Percentiles rank a stretch among this genome's conserved stretches.
Evolutionary conservation across 768 basidiomycete genomes (phyloP).

Genomic region (Pisolithus microcarpus): DNA sequence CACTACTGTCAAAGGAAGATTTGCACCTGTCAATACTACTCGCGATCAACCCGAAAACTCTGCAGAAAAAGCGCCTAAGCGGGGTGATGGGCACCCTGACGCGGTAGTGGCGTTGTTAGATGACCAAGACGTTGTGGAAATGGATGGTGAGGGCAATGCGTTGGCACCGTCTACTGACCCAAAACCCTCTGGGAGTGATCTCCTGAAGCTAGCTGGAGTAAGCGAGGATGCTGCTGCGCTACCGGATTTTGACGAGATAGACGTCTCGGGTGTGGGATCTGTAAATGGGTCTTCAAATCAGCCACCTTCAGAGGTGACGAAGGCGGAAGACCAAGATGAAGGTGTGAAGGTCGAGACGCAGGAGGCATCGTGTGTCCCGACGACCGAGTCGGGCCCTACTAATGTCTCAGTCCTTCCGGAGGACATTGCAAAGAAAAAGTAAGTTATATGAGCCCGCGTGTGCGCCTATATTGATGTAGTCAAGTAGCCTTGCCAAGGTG

Average conservation of each 20-base stretch:
- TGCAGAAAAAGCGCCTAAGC: constrained; percentile 6
- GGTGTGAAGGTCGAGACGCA: too few species aligned
- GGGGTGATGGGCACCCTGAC: too few species aligned
- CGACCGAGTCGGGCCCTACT: too few species aligned
- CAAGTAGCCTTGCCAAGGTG: constrained; percentile 33
- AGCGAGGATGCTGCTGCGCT: constrained; percentile 35
- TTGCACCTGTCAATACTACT: constrained; percentile 12
- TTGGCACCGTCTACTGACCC: constrained; percentile 1
- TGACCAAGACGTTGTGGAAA: constrained; percentile 12
- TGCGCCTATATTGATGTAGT: constrained; percentile 3
- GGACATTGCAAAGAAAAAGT: constrained; percentile 23
- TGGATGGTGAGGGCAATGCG: constrained; percentile 3
- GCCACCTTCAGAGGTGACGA: not conserved
- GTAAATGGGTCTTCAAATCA: constrained; percentile 4
- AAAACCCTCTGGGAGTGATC: constrained; percentile 36
- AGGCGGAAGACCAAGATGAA: not conserved
- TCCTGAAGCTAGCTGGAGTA: constrained; percentile 47
- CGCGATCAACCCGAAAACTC: constrained; percentile 17
- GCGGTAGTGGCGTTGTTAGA: too few species aligned
- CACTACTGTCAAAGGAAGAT: constrained; percentile 45
- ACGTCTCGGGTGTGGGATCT: constrained; percentile 8
- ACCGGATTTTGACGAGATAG: constrained; percentile 50
- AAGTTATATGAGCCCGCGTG: not conserved
- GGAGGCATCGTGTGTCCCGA: too few species aligned
- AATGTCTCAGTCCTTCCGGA: constrained; percentile 5